A percentile compares a stretch with the other conserved stretches of the same genome.
phyloP scores from a whole-genome alignment of 345 rosid species.

The Laguncularia racemosa region DNA sequence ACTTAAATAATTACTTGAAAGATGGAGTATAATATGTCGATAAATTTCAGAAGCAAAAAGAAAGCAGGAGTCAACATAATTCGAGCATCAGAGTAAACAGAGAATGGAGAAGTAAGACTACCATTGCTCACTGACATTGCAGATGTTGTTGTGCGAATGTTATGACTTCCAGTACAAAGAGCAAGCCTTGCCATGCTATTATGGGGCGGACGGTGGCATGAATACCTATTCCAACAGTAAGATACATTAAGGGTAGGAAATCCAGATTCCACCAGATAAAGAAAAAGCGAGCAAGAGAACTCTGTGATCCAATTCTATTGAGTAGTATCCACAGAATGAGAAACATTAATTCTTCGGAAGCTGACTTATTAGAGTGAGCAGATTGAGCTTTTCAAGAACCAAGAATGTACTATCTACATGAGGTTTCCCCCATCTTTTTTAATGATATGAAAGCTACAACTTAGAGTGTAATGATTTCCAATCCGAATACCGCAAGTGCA shows the following conservation, averaged over 20 bases:
- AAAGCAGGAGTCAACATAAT: not conserved
- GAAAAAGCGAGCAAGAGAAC: not conserved
- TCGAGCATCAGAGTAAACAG: not conserved
- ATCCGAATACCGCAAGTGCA: too few relatives aligned
- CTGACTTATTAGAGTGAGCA: too few relatives aligned
- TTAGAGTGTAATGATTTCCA: too few relatives aligned
- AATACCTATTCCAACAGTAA: constrained; percentile 38
- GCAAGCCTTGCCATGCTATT: constrained; percentile 32
- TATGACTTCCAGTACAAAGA: constrained; percentile 32
- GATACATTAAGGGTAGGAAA: constrained; percentile 3
- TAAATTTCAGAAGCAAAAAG: not conserved
- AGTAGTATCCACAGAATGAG: too few relatives aligned
- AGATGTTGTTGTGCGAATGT: constrained; percentile 28
- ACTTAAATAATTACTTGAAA: too few relatives aligned
- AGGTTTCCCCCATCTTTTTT: too few relatives aligned
- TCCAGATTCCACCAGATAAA: not conserved
- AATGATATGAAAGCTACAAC: too few relatives aligned
- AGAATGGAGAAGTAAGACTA: constrained; percentile 11
- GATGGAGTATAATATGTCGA: too few relatives aligned
- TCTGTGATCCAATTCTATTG: not conserved
- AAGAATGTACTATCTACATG: too few relatives aligned
- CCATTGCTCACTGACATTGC: constrained; percentile 45
- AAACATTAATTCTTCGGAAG: too few relatives aligned
- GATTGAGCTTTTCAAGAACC: too few relatives aligned
- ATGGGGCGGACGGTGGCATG: constrained; percentile 28